These are phyloP conservation scores for Phylloporus rhodoxanthus DNA, from an alignment of 768 basidiomycete species.

Conservation along the genomic window DNA sequence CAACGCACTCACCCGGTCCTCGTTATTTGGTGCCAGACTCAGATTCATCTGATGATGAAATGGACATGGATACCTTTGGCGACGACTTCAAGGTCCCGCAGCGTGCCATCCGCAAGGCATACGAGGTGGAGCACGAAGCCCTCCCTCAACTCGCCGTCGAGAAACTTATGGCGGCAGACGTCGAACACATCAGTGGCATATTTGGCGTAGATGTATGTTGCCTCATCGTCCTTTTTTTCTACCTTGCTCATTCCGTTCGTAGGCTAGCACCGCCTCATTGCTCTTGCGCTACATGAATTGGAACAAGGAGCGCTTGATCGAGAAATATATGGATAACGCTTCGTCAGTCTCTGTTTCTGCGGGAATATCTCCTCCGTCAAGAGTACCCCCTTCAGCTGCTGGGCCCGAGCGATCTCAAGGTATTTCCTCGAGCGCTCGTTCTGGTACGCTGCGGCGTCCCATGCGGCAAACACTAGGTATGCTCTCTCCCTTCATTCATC, in stretches of 20 bases:
- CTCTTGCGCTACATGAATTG: slow-evolving; percentile 81
- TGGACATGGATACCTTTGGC: slow-evolving; percentile 61
- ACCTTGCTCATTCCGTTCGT: slow-evolving; percentile 3
- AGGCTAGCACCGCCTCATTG: slow-evolving; percentile 67
- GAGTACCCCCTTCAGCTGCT: slow-evolving; percentile 14
- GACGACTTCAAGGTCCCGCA: slow-evolving; percentile 57
- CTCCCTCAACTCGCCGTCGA: slow-evolving; percentile 70
- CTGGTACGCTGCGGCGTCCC: slow-evolving; percentile 24
- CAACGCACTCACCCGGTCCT: slow-evolving; percentile 18
- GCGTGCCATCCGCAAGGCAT: slow-evolving; percentile 60
- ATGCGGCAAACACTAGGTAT: slow-evolving; percentile 26
- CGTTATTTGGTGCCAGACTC: slow-evolving; percentile 27
- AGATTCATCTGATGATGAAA: slow-evolving; percentile 50
- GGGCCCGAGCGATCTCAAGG: slow-evolving; percentile 33
- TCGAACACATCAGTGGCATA: slow-evolving; percentile 83
- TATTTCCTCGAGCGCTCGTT: slow-evolving; percentile 21
- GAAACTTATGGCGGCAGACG: slow-evolving; percentile 68
- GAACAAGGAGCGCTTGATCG: slow-evolving; percentile 95
- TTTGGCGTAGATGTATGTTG: slow-evolving; percentile 81
- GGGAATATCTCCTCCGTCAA: slow-evolving; percentile 49
- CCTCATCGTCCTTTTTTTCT: not conserved
- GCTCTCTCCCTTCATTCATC: not conserved
- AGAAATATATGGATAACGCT: slow-evolving; percentile 95
- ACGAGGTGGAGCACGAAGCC: slow-evolving; percentile 81
- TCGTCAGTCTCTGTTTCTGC: slow-evolving; percentile 64